Conservation (phyloP, 352 stramenopile species). For the Saprolegnia parasitica region DNA sequence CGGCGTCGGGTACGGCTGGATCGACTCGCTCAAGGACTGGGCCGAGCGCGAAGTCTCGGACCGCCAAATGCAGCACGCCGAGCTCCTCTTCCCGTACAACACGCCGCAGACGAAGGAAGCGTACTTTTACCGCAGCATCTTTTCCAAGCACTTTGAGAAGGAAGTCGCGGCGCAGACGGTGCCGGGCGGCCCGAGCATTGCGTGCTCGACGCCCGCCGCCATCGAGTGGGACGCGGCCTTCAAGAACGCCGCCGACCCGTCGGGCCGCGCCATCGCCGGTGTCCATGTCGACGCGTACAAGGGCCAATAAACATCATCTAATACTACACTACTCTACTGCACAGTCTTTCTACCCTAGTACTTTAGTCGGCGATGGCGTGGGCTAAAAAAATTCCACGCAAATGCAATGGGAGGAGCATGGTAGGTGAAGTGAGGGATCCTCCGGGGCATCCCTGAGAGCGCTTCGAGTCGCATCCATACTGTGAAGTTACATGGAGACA, state of each 20-base stretch:
- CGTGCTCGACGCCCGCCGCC: slow-evolving; percentile 95
- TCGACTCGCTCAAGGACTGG: slow-evolving; percentile 95
- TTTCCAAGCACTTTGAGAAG: slow-evolving; percentile 97
- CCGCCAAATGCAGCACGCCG: slow-evolving; percentile 92
- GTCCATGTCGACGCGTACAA: slow-evolving; percentile 95
- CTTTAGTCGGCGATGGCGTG: too few relatives aligned
- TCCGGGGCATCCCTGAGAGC: too few relatives aligned
- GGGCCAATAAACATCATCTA: slow-evolving; percentile 15
- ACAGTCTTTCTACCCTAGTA: too few relatives aligned
- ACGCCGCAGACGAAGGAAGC: slow-evolving; percentile 98
- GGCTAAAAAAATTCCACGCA: too few relatives aligned
- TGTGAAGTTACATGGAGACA: too few relatives aligned
- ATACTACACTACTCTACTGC: background rate
- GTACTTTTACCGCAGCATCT: slow-evolving; percentile 95
- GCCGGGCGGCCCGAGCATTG: slow-evolving; percentile 96
- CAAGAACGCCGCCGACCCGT: slow-evolving; percentile 93
- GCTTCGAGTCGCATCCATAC: too few relatives aligned
- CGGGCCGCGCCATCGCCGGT: slow-evolving; percentile 90
- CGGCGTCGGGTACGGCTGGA: slow-evolving; percentile 98
- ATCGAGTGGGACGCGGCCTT: slow-evolving; percentile 97
- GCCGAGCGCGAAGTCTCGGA: slow-evolving; percentile 93
- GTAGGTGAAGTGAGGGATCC: too few relatives aligned
- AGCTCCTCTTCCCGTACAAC: slow-evolving; percentile 97
- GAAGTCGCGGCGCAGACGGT: slow-evolving; percentile 96
- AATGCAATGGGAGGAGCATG: too few relatives aligned